Evolutionary conservation across 2,329 filamentous ascomycete genomes (phyloP).

Genomic region (Cordyceps fumosorosea): DNA sequence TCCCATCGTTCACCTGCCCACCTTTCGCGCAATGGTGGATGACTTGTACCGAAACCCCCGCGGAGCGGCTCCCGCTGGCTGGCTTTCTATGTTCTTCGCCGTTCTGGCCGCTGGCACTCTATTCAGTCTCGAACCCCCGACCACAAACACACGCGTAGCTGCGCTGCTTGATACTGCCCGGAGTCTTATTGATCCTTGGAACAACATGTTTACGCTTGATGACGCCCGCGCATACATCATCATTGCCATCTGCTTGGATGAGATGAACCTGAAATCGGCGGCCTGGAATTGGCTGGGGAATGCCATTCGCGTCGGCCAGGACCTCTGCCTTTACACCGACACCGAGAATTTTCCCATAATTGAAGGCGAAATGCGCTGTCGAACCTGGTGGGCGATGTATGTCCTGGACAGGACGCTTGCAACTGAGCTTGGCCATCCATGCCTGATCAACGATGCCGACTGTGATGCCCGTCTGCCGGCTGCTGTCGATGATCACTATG

Average conservation of each 20-base stretch:
- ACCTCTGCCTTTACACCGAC: slow-evolving; percentile 74
- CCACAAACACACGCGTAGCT: slow-evolving; percentile 46
- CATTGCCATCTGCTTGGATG: slow-evolving; percentile 71
- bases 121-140: slow-evolving; percentile 51
- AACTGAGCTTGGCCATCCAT: slow-evolving; percentile 72
- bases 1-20: slow-evolving; percentile 84
- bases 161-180: slow-evolving; percentile 67
- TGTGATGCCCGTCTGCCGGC: slow-evolving; percentile 79
- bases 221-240: slow-evolving; percentile 67
- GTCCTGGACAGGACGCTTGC: slow-evolving; percentile 77
- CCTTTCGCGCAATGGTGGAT: slow-evolving; percentile 70
- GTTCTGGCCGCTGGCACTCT: slow-evolving; percentile 78
- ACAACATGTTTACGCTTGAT: slow-evolving; percentile 68
- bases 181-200: slow-evolving; percentile 71
- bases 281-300: slow-evolving; percentile 82
- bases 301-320: slow-evolving; percentile 74
- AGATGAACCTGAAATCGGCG: slow-evolving; percentile 78
- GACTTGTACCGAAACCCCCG: slow-evolving; percentile 65
- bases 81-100: slow-evolving; percentile 74
- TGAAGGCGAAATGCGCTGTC: slow-evolving; percentile 77
- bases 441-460: slow-evolving; percentile 79
- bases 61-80: slow-evolving; percentile 55
- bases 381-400: slow-evolving; percentile 94
- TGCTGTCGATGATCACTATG: slow-evolving; percentile 72
- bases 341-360: slow-evolving; percentile 65